Conservation (phyloP, 208 protist species). For the Acanthamoeba culbertsoni region DNA sequence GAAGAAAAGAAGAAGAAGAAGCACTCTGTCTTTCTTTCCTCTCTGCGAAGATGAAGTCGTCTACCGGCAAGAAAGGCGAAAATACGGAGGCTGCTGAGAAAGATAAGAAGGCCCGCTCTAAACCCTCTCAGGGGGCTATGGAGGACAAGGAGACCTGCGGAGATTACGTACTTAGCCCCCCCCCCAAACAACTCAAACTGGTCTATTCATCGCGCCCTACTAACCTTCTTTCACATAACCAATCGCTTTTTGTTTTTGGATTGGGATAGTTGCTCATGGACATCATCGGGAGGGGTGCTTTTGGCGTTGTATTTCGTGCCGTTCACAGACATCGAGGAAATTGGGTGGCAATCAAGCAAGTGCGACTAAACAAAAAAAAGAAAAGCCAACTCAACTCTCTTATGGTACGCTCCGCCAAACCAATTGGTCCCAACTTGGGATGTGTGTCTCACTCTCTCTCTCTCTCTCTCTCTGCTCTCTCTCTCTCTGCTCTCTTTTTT, state of each 20-base stretch:
- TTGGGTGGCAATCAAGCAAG: constrained; percentile 83
- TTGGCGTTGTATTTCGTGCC: constrained; percentile 53
- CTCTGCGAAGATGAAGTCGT: not conserved
- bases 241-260: not conserved
- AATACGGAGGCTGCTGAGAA: not conserved
- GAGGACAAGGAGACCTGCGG: constrained; percentile 60
- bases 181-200: not conserved
- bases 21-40: too few species aligned
- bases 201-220: not conserved
- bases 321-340: constrained; percentile 66
- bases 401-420: not conserved
- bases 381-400: constrained; percentile 70
- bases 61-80: not conserved
- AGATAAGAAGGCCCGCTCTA: constrained; percentile 39
- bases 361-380: constrained; percentile 67
- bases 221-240: not conserved
- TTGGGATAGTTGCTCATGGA: constrained; percentile 42
- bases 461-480: not conserved
- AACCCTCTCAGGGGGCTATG: constrained; percentile 51
- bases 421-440: not conserved
- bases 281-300: constrained; percentile 40
- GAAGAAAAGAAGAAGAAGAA: too few species aligned
- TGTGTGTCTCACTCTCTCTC: not conserved
- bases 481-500: not conserved
- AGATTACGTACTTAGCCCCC: constrained; percentile 40